Evolutionary conservation across 108 stramenopile genomes (phyloP).

Genomic region (Stephanodiscus triporus): DNA sequence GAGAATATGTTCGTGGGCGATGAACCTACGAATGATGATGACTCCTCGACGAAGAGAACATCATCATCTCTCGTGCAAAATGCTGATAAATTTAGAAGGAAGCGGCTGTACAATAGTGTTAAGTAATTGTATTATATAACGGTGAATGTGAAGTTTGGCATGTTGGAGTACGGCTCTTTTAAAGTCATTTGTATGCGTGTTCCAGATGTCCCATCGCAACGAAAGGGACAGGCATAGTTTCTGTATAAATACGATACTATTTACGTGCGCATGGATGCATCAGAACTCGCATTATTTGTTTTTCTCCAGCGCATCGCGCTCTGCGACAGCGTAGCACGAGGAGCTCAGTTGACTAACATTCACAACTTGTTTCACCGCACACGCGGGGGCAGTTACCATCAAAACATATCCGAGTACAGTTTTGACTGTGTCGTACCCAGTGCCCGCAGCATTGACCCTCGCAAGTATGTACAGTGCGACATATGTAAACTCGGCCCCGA

Average conservation of each 20-base stretch:
- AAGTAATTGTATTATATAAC: too few relatives aligned
- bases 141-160: constrained; percentile 56
- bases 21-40: neutral
- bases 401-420: constrained; percentile 44
- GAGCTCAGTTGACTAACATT: constrained; percentile 85
- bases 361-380: constrained; percentile 82
- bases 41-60: neutral
- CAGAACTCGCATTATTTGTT: constrained; percentile 27
- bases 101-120: too few relatives aligned
- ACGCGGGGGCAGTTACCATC: constrained; percentile 64
- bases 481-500: constrained; percentile 92
- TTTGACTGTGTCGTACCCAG: constrained; percentile 17
- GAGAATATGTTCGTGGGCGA: constrained; percentile 19
- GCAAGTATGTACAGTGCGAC: constrained; percentile 61
- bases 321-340: constrained; percentile 84
- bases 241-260: constrained; percentile 2
- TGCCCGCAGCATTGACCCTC: constrained; percentile 11
- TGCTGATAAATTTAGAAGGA: constrained; percentile 7
- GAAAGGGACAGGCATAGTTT: too few relatives aligned
- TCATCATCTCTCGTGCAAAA: constrained; percentile 11
- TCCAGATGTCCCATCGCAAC: too few relatives aligned
- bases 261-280: neutral
- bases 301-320: constrained; percentile 62
- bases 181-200: too few relatives aligned
- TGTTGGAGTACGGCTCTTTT: too few relatives aligned